These are phyloP conservation scores for Capillidium heterosporum DNA, from an alignment of 371 early-diverging fungal genomes.

Conservation along the genomic window DNA sequence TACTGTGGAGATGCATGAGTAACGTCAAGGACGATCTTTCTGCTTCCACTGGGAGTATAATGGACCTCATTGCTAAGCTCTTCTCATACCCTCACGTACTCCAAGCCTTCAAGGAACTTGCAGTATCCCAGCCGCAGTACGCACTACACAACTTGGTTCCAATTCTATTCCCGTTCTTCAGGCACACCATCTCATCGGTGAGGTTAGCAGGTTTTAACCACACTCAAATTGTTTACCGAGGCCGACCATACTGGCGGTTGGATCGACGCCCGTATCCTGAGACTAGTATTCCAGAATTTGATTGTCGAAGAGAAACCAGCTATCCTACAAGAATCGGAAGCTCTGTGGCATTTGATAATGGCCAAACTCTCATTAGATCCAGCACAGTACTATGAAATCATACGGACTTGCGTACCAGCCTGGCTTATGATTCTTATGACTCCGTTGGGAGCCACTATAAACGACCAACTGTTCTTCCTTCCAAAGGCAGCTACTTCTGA, in stretches of 20 bases:
- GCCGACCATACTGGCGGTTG: constrained; percentile 42
- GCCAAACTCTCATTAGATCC: constrained; percentile 8
- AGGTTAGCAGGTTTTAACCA: constrained; percentile 68
- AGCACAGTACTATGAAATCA: constrained; percentile 2
- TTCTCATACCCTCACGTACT: constrained; percentile 41
- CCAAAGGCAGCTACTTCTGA: constrained; percentile 8
- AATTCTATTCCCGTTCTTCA: constrained; percentile 77
- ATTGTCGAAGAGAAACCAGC: constrained; percentile 64
- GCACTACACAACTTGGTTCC: constrained; percentile 56
- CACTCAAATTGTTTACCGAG: constrained; percentile 55
- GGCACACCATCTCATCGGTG: constrained; percentile 79
- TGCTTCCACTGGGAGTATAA: constrained; percentile 77
- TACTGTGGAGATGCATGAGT: constrained; percentile 71
- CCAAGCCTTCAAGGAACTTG: constrained; percentile 22
- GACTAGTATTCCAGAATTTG: constrained; percentile 76
- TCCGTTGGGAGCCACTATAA: constrained; percentile 63
- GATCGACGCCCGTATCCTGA: constrained; percentile 55
- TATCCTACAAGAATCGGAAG: constrained; percentile 38
- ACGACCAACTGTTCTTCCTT: constrained; percentile 32
- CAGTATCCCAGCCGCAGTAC: constrained; percentile 9
- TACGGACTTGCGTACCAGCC: constrained; percentile 8
- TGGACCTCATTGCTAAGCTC: constrained; percentile 80
- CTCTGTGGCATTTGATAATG: constrained; percentile 49
- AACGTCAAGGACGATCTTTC: constrained; percentile 78
- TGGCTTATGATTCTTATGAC: constrained; percentile 32